Evolutionary conservation across 495 filamentous ascomycete species (phyloP).

Genomic region (Lasiosphaeris hirsuta): DNA sequence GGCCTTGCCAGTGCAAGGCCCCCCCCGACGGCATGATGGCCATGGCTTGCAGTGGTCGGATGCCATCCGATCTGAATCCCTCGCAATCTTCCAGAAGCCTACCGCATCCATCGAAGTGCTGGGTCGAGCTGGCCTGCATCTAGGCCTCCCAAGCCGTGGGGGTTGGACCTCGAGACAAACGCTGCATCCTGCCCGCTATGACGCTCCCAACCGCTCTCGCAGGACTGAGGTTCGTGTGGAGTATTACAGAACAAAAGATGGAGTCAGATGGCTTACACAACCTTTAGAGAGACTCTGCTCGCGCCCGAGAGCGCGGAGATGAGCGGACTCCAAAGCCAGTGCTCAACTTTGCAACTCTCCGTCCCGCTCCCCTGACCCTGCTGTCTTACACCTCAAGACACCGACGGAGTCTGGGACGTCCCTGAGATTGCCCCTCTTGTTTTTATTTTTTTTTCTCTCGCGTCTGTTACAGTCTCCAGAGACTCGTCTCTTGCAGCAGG

Average conservation of each 20-base stretch:
- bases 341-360: not conserved
- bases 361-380: not conserved
- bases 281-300: conserved; percentile 14
- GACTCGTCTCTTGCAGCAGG: not conserved
- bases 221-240: conserved; percentile 17
- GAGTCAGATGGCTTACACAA: not conserved
- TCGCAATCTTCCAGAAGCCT: conserved; percentile 26
- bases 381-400: not conserved
- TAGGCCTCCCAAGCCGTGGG: conserved; percentile 1
- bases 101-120: conserved; percentile 8
- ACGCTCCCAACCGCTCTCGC: conserved; percentile 14
- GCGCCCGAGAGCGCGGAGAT: conserved; percentile 3
- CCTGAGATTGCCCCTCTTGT: not conserved
- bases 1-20: conserved; percentile 1
- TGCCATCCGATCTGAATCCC: not conserved
- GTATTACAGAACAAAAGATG: conserved; percentile 9
- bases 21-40: conserved; percentile 17
- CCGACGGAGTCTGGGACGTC: not conserved
- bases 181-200: conserved; percentile 26
- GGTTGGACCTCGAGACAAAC: conserved; percentile 9
- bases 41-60: conserved; percentile 9
- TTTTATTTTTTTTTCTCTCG: not conserved
- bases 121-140: not conserved
- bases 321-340: conserved; percentile 4
- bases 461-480: not conserved